Evolutionary conservation across 2,329 filamentous ascomycete species (phyloP).

Genomic region (Emmonsia crescens): DNA sequence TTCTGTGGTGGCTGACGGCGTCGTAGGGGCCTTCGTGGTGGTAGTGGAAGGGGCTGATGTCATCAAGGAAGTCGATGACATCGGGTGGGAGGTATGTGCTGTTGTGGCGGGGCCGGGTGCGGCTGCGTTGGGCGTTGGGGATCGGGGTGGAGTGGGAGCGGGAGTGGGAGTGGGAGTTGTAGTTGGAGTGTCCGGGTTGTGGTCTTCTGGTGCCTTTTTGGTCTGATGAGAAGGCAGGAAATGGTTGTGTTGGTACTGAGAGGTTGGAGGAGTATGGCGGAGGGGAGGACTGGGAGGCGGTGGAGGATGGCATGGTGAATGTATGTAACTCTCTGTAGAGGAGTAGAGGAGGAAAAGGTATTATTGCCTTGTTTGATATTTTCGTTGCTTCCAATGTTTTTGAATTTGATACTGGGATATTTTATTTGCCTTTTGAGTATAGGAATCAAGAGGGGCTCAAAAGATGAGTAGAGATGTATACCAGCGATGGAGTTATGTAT

Average conservation of each 20-base stretch:
- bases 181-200: too few relatives aligned
- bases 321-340: too few relatives aligned
- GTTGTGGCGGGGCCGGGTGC: slow-evolving; percentile 5
- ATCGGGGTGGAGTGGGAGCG: background rate
- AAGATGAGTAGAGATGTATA: too few relatives aligned
- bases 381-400: too few relatives aligned
- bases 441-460: too few relatives aligned
- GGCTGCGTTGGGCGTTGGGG: background rate
- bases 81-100: slow-evolving; percentile 50
- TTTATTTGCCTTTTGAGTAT: background rate
- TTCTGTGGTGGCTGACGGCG: slow-evolving; percentile 67
- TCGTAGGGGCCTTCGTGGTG: slow-evolving; percentile 91
- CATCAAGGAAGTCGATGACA: slow-evolving; percentile 69
- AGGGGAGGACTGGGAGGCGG: too few relatives aligned
- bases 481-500: too few relatives aligned
- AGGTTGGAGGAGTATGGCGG: background rate
- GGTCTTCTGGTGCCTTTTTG: background rate
- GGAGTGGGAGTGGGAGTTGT: background rate
- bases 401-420: background rate
- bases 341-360: too few relatives aligned
- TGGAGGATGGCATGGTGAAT: background rate
- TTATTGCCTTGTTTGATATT: too few relatives aligned
- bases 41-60: slow-evolving; percentile 53
- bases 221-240: background rate
- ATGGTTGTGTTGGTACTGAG: background rate